Evolutionary conservation across 2,329 filamentous ascomycete genomes (phyloP), one percentile per base, ranked within the genome.

Genomic region (Calonectria pseudoturangicola): DNA sequence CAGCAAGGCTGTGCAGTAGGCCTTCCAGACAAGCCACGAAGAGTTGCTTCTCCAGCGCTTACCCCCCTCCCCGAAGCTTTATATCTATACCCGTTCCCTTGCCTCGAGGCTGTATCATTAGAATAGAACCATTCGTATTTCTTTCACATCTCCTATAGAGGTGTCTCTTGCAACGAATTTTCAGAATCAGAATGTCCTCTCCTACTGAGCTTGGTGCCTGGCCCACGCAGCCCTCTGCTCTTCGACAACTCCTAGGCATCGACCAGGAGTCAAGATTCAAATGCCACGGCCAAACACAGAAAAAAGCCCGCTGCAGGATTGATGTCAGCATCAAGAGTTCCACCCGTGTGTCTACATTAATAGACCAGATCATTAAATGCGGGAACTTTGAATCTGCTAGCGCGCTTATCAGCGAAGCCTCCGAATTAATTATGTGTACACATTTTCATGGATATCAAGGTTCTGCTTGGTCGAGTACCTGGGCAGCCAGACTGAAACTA

Each of bases 381-480:
- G 72, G 73, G 4, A 74, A 60, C 45, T 75, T 76, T 39, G 56
- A 60, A 18, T 63, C 74, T 28, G 72, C 78, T 15, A 58, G 66
- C 18, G n/a, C 70, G 15, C 36, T 72, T 21, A 72, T 81, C 39
- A 13, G 13, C 7, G 16, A 71, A 27, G 65, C 78, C 7, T 71
- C 77, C n/a, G 13, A 47, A 25, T 48, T 79, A 12, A 58, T 80
- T 6, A 68, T 81, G 69, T 81, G 80, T 41, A 1, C 21, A 36
- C 15, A 0, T 2, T 0, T 21, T 4, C 73, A 76, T 21, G 47
- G 67, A 9, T 0, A 63, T 0, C 9, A 77, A 4, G 68, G 71
- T 0, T 15, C 50, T 16, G 1, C 0, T 18, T 66, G 56, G 3
- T 33, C 80, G 0, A 36, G 18, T 7, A 8, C 36, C 1, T 81